Evolutionary conservation across 305 asterid genomes (phyloP).

Genomic region (Rubia tinctorum): DNA sequence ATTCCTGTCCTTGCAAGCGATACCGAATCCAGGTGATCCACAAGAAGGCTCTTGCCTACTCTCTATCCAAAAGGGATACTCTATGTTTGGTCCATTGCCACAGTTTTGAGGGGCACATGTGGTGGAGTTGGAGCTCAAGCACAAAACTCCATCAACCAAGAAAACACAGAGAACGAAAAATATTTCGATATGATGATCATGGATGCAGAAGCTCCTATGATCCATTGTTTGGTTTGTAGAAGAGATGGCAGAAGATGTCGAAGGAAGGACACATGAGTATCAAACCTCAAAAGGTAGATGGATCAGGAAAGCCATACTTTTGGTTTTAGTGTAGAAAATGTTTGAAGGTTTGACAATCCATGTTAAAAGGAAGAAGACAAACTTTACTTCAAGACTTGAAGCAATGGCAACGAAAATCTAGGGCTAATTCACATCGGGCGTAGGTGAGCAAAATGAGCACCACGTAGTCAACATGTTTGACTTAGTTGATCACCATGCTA

Average conservation of each 20-base stretch:
- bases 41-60: constrained; percentile 37
- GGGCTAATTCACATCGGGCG: no score
- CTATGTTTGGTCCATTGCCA: constrained; percentile 34
- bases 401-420: background rate
- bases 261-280: constrained; percentile 16
- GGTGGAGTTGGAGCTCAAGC: constrained; percentile 19
- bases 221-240: constrained; percentile 13
- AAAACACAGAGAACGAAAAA: constrained; percentile 19
- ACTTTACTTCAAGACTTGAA: constrained; percentile 12
- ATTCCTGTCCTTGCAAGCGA: constrained; percentile 31
- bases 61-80: constrained; percentile 57
- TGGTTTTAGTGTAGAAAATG: background rate
- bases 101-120: constrained; percentile 36
- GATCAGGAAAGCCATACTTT: background rate
- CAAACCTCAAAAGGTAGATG: constrained; percentile 14
- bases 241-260: constrained; percentile 10
- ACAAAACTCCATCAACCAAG: constrained; percentile 14
- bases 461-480: constrained; percentile 7
- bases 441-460: background rate
- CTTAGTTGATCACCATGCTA: background rate
- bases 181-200: constrained; percentile 17
- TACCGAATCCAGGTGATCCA: constrained; percentile 38
- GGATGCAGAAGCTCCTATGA: constrained; percentile 16
- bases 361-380: background rate
- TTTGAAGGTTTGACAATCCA: background rate